Percentiles rank a stretch among this genome's conserved stretches.
Evolutionary conservation across 495 filamentous ascomycete genomes (phyloP).

Genomic region (Oidiodendron maius): DNA sequence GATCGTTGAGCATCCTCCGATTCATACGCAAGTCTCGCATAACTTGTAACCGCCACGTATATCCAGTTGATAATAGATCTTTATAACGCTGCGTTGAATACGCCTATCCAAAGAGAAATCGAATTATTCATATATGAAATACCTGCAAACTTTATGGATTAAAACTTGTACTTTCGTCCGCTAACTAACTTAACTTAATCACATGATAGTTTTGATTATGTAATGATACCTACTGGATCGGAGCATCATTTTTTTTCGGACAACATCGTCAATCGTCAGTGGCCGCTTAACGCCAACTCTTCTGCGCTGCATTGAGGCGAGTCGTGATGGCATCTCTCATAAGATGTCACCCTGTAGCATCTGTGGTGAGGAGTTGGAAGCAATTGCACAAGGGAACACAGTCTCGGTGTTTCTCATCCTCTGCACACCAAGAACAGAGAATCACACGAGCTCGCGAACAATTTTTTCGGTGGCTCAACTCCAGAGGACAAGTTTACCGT

Average conservation of each 20-base stretch:
- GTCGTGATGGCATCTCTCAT: conserved; percentile 15
- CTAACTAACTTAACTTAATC: too few relatives aligned
- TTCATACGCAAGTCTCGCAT: conserved; percentile 1
- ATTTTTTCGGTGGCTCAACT: conserved; percentile 18
- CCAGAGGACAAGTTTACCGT: conserved; percentile 9
- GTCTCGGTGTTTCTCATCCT: conserved; percentile 19
- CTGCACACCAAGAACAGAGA: conserved; percentile 10
- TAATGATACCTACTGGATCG: too few relatives aligned
- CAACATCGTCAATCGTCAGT: background rate
- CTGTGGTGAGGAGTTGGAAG: conserved; percentile 8
- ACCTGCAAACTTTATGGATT: too few relatives aligned
- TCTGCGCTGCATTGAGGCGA: background rate
- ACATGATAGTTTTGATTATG: too few relatives aligned
- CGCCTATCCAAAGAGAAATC: too few relatives aligned
- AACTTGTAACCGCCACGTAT: background rate
- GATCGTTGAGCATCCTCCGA: conserved; percentile 29
- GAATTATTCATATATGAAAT: too few relatives aligned
- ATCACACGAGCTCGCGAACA: conserved; percentile 9
- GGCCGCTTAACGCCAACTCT: background rate
- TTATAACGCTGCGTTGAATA: too few relatives aligned
- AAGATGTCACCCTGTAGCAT: conserved; percentile 11
- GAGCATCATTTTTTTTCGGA: too few relatives aligned
- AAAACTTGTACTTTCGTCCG: too few relatives aligned
- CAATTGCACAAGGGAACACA: conserved; percentile 9
- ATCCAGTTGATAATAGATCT: too few relatives aligned